phyloP scores from a whole-genome alignment of 1,284 basidiomycete species.

The Papiliotrema laurentii region DNA sequence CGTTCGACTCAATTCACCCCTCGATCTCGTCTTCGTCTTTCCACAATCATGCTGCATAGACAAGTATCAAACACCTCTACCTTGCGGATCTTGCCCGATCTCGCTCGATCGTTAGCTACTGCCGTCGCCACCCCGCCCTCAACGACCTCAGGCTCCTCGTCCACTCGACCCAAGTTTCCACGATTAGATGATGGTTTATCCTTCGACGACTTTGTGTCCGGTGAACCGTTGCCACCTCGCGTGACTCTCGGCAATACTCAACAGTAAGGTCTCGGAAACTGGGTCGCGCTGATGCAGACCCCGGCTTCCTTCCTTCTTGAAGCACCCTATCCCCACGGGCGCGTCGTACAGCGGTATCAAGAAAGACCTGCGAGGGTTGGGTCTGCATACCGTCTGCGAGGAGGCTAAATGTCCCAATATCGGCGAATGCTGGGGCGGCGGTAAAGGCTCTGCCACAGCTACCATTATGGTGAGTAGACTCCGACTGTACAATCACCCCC shows the following conservation, averaged over 20 bases:
- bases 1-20: no score
- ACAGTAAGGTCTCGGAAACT: slow-evolving; percentile 54
- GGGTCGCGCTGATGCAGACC: slow-evolving; percentile 57
- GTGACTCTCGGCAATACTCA: slow-evolving; percentile 74
- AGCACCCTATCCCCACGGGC: slow-evolving; percentile 89
- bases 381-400: slow-evolving; percentile 94
- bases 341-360: slow-evolving; percentile 88
- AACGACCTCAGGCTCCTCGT: slow-evolving; percentile 6
- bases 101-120: slow-evolving; percentile 28
- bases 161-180: slow-evolving; percentile 15
- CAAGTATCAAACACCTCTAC: neutral
- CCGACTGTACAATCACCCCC: neutral
- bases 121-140: slow-evolving; percentile 14
- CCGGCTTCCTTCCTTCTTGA: slow-evolving; percentile 84
- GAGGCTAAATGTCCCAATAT: slow-evolving; percentile 99
- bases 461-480: slow-evolving; percentile 85
- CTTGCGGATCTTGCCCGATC: neutral
- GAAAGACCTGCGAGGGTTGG: slow-evolving; percentile 86
- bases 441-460: slow-evolving; percentile 84
- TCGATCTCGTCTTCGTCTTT: no score
- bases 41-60: no score
- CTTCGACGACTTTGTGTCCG: slow-evolving; percentile 79
- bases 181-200: slow-evolving; percentile 67
- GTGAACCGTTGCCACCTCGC: slow-evolving; percentile 54
- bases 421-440: slow-evolving; percentile 98